Conservation (phyloP, 2,329 filamentous ascomycete species). For the Penicillium rolfsii region DNA sequence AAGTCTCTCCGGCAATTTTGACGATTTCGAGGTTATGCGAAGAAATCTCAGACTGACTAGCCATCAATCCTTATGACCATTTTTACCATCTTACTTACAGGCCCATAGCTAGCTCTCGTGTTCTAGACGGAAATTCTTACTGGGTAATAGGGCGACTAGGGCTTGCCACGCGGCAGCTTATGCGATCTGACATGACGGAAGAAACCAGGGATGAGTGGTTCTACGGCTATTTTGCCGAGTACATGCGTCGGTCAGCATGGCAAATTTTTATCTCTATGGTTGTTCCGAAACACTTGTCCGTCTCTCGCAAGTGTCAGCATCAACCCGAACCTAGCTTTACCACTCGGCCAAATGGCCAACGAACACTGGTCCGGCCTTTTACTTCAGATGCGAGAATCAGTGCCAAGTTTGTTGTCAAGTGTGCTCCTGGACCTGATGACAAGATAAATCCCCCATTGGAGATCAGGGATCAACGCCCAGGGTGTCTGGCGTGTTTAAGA, state of each 20-base stretch:
- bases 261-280: background rate
- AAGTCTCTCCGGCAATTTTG: background rate
- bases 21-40: background rate
- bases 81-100: too few relatives aligned
- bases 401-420: slow-evolving; percentile 20
- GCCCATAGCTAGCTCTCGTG: background rate
- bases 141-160: background rate
- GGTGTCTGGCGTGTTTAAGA: background rate
- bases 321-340: slow-evolving; percentile 13
- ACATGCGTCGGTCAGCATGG: background rate
- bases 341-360: slow-evolving; percentile 20
- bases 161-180: background rate
- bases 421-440: slow-evolving; percentile 50
- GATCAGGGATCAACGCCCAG: too few relatives aligned
- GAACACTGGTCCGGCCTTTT: slow-evolving; percentile 21
- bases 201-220: background rate
- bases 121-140: background rate
- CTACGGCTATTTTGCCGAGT: background rate
- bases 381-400: slow-evolving; percentile 19
- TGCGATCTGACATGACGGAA: background rate
- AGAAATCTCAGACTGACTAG: background rate
- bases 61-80: too few relatives aligned
- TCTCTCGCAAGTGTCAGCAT: slow-evolving; percentile 13
- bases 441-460: slow-evolving; percentile 41
- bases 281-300: background rate